A percentile compares a stretch with the other conserved stretches of the same genome.
Conservation (phyloP, 106 monocot species). For the Phalaenopsis equestris region DNA sequence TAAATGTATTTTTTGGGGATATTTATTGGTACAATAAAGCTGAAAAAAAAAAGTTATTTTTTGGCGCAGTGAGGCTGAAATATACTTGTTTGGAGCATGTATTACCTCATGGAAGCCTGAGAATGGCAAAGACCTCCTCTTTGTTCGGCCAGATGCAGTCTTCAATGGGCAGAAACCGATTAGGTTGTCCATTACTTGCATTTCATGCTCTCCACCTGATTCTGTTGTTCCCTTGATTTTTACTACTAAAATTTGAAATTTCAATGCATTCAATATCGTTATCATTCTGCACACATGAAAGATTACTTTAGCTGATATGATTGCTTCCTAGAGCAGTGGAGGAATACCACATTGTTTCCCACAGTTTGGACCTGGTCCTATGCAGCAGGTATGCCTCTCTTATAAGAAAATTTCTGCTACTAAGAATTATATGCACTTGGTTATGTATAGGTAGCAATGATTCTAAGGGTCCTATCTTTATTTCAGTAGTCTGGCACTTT, state of each 20-base stretch:
- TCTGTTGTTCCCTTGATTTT: background rate
- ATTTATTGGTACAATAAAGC: slow-evolving; percentile 42
- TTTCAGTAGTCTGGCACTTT: background rate
- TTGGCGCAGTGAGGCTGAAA: slow-evolving; percentile 67
- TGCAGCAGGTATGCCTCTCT: slow-evolving; percentile 68
- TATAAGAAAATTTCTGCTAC: background rate
- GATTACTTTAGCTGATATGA: slow-evolving; percentile 5
- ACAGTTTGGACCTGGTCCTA: slow-evolving; percentile 89
- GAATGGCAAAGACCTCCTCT: slow-evolving; percentile 70
- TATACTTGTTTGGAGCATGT: slow-evolving; percentile 92
- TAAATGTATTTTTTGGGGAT: background rate
- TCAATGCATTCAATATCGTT: background rate
- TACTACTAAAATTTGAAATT: background rate
- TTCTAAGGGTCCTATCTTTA: background rate
- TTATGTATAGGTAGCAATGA: background rate
- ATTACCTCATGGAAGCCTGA: slow-evolving; percentile 77
- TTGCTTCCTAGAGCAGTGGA: slow-evolving; percentile 50
- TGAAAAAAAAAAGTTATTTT: slow-evolving; percentile 43
- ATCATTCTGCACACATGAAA: background rate
- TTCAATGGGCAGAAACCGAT: slow-evolving; percentile 92
- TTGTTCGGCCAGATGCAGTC: slow-evolving; percentile 97
- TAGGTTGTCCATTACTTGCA: slow-evolving; percentile 35
- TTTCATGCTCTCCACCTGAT: background rate
- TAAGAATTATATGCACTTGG: background rate
- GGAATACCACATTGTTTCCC: slow-evolving; percentile 99